Conservation (phyloP, 2,329 filamentous ascomycete genomes). For the Lasiodiplodia gonubiensis region DNA sequence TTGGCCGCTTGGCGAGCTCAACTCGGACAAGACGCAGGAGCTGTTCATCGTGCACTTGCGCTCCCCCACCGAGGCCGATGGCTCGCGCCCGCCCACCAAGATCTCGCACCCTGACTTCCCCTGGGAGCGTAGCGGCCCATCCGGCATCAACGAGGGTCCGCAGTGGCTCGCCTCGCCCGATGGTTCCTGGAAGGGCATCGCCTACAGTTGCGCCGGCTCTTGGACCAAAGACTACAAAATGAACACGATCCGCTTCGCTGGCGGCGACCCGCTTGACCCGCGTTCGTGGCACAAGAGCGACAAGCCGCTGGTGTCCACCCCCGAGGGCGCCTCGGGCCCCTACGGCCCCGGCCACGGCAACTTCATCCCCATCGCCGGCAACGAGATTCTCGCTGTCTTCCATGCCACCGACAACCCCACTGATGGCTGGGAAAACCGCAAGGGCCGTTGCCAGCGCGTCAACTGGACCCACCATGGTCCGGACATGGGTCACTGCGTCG, state of each 20-base stretch:
- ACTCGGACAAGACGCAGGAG: slow-evolving; percentile 49
- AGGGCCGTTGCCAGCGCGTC: slow-evolving; percentile 53
- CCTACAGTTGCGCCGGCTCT: slow-evolving; percentile 53
- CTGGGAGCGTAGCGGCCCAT: slow-evolving; percentile 49
- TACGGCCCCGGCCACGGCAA: slow-evolving; percentile 55
- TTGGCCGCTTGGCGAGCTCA: slow-evolving; percentile 48
- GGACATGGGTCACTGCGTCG: slow-evolving; percentile 41
- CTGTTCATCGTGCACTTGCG: slow-evolving; percentile 51
- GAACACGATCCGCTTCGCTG: slow-evolving; percentile 50
- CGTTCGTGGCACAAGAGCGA: slow-evolving; percentile 48
- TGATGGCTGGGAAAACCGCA: slow-evolving; percentile 54
- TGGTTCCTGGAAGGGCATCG: slow-evolving; percentile 51
- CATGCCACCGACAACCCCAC: slow-evolving; percentile 53
- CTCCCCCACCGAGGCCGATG: slow-evolving; percentile 43
- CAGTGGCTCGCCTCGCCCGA: slow-evolving; percentile 46
- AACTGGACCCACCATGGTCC: slow-evolving; percentile 39
- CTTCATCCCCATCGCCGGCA: slow-evolving; percentile 47
- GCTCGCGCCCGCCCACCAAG: slow-evolving; percentile 40
- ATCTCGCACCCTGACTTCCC: slow-evolving; percentile 49
- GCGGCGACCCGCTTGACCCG: slow-evolving; percentile 48
- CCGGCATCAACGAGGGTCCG: slow-evolving; percentile 55
- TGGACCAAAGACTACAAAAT: slow-evolving; percentile 58
- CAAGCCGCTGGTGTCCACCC: slow-evolving; percentile 48
- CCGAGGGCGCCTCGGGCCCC: slow-evolving; percentile 36
- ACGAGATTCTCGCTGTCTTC: slow-evolving; percentile 52